Evolutionary conservation across 148 eudicot species (phyloP).

Genomic region (Amaranthus cruentus): DNA sequence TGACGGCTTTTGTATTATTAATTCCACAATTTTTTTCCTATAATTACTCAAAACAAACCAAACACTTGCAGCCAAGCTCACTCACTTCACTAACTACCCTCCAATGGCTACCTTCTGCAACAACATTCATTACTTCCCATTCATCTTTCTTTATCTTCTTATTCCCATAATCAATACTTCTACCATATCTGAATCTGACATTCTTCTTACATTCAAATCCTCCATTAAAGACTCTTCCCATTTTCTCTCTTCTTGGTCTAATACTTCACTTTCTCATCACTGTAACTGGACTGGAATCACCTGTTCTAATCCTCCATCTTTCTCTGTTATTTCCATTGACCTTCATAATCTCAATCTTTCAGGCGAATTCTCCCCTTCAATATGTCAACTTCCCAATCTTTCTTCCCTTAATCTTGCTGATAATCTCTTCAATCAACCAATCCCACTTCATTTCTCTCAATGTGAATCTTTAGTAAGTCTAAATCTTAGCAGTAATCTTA

Average conservation of each 20-base stretch:
- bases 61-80: slow-evolving; percentile 30
- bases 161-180: slow-evolving; percentile 1
- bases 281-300: slow-evolving; percentile 80
- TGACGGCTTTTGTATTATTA: too few relatives aligned
- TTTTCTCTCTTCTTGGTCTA: slow-evolving; percentile 65
- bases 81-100: slow-evolving; percentile 32
- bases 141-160: slow-evolving; percentile 16
- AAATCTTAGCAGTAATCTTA: slow-evolving; percentile 66
- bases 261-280: slow-evolving; percentile 36
- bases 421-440: slow-evolving; percentile 66
- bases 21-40: too few relatives aligned
- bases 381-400: slow-evolving; percentile 49
- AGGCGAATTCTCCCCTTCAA: slow-evolving; percentile 64
- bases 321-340: slow-evolving; percentile 40
- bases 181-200: slow-evolving; percentile 45
- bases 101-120: slow-evolving; percentile 54
- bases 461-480: slow-evolving; percentile 49
- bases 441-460: slow-evolving; percentile 74
- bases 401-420: slow-evolving; percentile 61
- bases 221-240: slow-evolving; percentile 61
- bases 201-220: slow-evolving; percentile 63
- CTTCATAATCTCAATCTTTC: slow-evolving; percentile 76
- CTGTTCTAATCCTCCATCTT: slow-evolving; percentile 38
- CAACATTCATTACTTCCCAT: slow-evolving; percentile 29
- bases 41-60: slow-evolving; percentile 16